phyloP scores from a whole-genome alignment of 768 basidiomycete genomes.

The Boletus rufocinnamomeus region DNA sequence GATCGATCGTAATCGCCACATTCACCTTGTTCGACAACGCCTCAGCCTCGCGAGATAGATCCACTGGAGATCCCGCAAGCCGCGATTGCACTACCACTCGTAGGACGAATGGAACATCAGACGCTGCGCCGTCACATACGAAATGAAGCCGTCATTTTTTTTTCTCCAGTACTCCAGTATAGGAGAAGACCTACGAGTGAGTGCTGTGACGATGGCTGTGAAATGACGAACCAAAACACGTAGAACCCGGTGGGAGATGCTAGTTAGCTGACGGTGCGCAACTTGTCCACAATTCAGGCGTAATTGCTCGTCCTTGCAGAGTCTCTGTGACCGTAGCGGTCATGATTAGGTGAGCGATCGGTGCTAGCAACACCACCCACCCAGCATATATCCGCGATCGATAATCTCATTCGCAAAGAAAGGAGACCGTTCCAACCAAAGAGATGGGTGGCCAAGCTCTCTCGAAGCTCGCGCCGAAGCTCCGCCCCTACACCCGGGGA shows the following conservation, averaged over 20 bases:
- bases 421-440: constrained; percentile 62
- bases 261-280: constrained; percentile 51
- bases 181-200: constrained; percentile 44
- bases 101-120: constrained; percentile 65
- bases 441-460: constrained; percentile 54
- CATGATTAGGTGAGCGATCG: constrained; percentile 21
- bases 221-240: constrained; percentile 61
- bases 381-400: constrained; percentile 47
- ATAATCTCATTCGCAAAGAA: constrained; percentile 56
- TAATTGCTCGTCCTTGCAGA: constrained; percentile 43
- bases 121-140: constrained; percentile 39
- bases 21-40: constrained; percentile 36
- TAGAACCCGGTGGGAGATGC: constrained; percentile 55
- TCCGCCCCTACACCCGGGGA: constrained; percentile 34
- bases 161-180: constrained; percentile 7
- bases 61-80: constrained; percentile 45
- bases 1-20: constrained; percentile 36
- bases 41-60: constrained; percentile 42
- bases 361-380: constrained; percentile 28
- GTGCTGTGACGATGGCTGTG: constrained; percentile 42
- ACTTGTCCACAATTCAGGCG: constrained; percentile 51
- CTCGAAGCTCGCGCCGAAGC: constrained; percentile 47
- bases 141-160: constrained; percentile 12
- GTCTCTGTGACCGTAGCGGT: constrained; percentile 46
- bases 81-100: constrained; percentile 62